Evolutionary conservation across 78 protist genomes (phyloP), one percentile per base, ranked within the genome.

Genomic region (Corallochytrium limacisporum): DNA sequence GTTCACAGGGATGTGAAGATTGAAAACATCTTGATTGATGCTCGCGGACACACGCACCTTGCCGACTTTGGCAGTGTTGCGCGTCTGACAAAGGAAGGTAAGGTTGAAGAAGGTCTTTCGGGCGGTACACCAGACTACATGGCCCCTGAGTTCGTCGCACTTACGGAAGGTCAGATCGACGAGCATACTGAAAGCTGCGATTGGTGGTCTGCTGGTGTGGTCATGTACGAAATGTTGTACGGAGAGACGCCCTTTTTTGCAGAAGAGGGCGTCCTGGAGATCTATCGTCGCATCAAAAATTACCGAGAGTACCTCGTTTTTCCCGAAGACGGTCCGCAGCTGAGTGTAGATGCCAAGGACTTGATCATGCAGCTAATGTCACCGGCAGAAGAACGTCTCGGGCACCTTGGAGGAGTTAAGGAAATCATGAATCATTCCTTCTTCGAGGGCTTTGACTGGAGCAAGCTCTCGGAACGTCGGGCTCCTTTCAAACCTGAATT

Each of bases 201-300:
- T 63, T 78, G 83, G 84, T 87, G 92, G 92, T 62, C 79, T 0
- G 62, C 85, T 7, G 93, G 93, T 24, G 75, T 78, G 36, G 74
- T 88, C 54, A 1, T 85, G 56, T 88, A 50, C 44, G 91, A 88
- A 65, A 80, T 88, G 81, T 59, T 79, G 16, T 50, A n/a, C 9
- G 89, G 89, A 10, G 76, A 79, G 22, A 75, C 86, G 15, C 89
- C 92, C 16, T 87, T 87, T 39, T 78, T 32, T 46, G 75, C n/a
- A 7, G 69, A 63, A 20, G 49, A 44, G 18, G 49, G 49, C 49
- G 49, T 20, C 49, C 49, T 20, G 18, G 18, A 53, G 59, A 24
- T 53, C 0, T 53, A 53, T 53, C 59, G 22, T 15, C 18, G 22
- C 13, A 53, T 53, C 10, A 24, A 53, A 53, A 53, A 53, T 24